Evolutionary conservation across 805 yeast genomes (phyloP), one percentile per base, ranked within the genome.

Genomic region (Wickerhamiella lipophila): DNA sequence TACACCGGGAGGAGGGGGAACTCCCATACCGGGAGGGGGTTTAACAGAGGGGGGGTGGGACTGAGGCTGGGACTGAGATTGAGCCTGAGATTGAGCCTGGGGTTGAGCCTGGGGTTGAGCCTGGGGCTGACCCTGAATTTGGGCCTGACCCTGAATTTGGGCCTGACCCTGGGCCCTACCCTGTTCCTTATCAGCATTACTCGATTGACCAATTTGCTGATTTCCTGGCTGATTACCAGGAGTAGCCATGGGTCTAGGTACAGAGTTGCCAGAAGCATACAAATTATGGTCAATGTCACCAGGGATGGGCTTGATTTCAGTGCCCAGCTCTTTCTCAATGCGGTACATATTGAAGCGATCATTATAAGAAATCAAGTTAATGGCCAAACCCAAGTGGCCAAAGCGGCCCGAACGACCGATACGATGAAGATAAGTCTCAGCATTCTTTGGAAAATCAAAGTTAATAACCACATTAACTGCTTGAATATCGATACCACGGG

Each of bases 321-420:
- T 89, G 30, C 96, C 96, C 56, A 92, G 76, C 68, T 89, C 97
- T 68, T 89, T 95, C 68, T 92, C 98, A 59, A 92, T 88, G 66
- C 84, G 85, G 68, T 87, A 89, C 61, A 92, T 73, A 62, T 83
- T 85, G 68, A 83, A 87, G 64, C 97, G 78, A 65, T 92, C 98
- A 61, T 87, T 80, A 96, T 96, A 89, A 66, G 88, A 85, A 71
- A 92, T 86, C 60, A 92, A 76, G 69, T 92, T 92, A 62, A 92
- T 87, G 27, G 98, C 98, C 64, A 92, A 75, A 74, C 98, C 98
- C 63, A 88, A 78, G 66, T 92, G 98, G 56, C 98, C 98, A 62
- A 85, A 92, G 74, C 98, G 84, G 58, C 98, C 97, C 6, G 96
- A 87, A 73, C 98, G 86, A 75, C 97, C 97, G 59, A 89, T 92